Conservation (phyloP, 371 early-diverging fungal genomes). For the Choanephora cucurbitarum region DNA sequence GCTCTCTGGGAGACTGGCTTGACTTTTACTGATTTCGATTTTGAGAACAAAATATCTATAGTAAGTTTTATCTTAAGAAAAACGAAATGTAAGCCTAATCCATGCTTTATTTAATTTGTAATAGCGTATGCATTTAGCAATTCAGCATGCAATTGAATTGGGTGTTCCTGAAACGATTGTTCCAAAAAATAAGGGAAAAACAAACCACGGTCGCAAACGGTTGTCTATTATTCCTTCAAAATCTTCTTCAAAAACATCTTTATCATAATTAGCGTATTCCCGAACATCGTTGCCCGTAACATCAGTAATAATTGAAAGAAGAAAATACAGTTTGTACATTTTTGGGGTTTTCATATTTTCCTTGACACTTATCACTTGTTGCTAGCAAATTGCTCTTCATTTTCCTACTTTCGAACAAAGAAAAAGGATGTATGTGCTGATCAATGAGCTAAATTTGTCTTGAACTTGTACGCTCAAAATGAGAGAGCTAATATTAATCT, state of each 20-base stretch:
- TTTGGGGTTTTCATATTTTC: no score
- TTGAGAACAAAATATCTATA: slow-evolving; percentile 56
- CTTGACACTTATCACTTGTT: no score
- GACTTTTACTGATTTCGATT: slow-evolving; percentile 50
- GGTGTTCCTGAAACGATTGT: slow-evolving; percentile 38
- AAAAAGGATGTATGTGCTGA: no score
- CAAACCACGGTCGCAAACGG: slow-evolving; percentile 47
- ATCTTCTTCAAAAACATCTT: slow-evolving; percentile 4
- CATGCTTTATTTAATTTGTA: background rate
- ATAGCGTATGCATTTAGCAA: slow-evolving; percentile 49
- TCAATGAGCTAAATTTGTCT: no score
- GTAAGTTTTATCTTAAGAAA: slow-evolving; percentile 26
- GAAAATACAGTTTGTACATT: no score
- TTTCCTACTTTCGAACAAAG: no score
- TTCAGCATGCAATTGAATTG: slow-evolving; percentile 47
- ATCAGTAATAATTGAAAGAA: no score
- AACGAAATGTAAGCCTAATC: background rate
- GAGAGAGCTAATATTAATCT: no score
- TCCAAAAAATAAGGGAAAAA: slow-evolving; percentile 38
- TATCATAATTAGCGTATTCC: background rate
- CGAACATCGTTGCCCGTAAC: no score
- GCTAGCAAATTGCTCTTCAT: no score
- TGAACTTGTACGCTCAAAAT: no score
- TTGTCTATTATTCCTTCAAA: slow-evolving; percentile 32
- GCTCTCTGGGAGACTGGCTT: slow-evolving; percentile 56